phyloP scores from a whole-genome alignment of 176 grass and related monocot genomes.

The Aegilops sharonensis region DNA sequence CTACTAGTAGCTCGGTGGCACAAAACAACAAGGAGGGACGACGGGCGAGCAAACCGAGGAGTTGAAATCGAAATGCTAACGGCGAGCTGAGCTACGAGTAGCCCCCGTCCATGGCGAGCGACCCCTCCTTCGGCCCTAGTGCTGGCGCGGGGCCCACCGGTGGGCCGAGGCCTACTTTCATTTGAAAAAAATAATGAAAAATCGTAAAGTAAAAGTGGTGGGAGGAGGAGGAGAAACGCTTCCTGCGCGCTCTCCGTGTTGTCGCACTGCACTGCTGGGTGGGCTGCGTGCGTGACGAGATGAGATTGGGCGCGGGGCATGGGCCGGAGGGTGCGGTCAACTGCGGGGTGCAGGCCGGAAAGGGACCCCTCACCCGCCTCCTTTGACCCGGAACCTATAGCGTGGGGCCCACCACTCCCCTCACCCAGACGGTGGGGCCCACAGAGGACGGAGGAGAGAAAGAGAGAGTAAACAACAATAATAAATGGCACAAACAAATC shows the following conservation, averaged over 20 bases:
- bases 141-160: too few relatives aligned
- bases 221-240: not conserved
- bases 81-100: too few relatives aligned
- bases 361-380: constrained; percentile 43
- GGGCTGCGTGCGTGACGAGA: not conserved
- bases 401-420: not conserved
- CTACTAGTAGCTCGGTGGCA: not conserved
- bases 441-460: not conserved
- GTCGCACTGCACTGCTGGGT: not conserved
- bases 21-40: not conserved
- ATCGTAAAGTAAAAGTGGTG: not conserved
- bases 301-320: not conserved
- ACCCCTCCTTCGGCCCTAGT: too few relatives aligned
- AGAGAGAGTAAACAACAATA: not conserved
- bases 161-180: too few relatives aligned
- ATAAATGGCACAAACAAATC: not conserved
- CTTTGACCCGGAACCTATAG: constrained; percentile 33
- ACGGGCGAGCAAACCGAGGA: constrained; percentile 23
- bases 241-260: not conserved
- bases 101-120: too few relatives aligned
- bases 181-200: not conserved
- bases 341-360: constrained; percentile 34
- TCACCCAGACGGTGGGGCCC: not conserved
- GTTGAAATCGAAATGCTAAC: constrained; percentile 12
- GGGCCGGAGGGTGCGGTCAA: constrained; percentile 26